A percentile compares a stretch with the other conserved stretches of the same genome.
These are phyloP conservation scores for Boletus tomentosulus DNA, from an alignment of 768 basidiomycete species.

Conservation along the genomic window DNA sequence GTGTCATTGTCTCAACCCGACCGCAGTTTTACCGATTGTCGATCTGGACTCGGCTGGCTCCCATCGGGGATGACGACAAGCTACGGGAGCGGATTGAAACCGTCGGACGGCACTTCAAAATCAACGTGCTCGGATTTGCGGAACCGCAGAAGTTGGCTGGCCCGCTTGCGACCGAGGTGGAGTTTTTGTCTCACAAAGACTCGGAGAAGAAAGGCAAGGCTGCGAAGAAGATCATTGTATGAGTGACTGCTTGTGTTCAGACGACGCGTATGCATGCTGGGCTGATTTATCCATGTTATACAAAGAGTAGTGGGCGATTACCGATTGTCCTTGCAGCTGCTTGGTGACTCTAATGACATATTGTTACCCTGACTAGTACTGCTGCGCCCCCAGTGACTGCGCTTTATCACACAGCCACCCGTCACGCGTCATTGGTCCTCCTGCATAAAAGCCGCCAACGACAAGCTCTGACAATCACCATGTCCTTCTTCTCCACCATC, in stretches of 20 bases:
- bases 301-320: slow-evolving; percentile 21
- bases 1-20: slow-evolving; percentile 92
- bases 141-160: slow-evolving; percentile 73
- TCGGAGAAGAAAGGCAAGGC: slow-evolving; percentile 90
- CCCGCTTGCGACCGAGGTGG: slow-evolving; percentile 91
- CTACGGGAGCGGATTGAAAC: slow-evolving; percentile 79
- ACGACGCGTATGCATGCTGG: slow-evolving; percentile 7
- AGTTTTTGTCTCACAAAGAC: slow-evolving; percentile 93
- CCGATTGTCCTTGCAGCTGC: slow-evolving; percentile 13
- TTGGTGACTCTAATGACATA: slow-evolving; percentile 19
- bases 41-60: slow-evolving; percentile 94
- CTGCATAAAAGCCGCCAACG: slow-evolving; percentile 20
- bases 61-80: slow-evolving; percentile 48
- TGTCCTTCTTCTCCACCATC: slow-evolving; percentile 65
- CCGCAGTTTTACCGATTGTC: slow-evolving; percentile 94
- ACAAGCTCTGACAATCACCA: slow-evolving; percentile 25
- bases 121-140: slow-evolving; percentile 74
- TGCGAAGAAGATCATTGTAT: slow-evolving; percentile 75
- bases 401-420: slow-evolving; percentile 21
- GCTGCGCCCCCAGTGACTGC: neutral
- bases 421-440: slow-evolving; percentile 2
- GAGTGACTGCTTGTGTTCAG: slow-evolving; percentile 21
- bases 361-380: slow-evolving; percentile 1
- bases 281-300: slow-evolving; percentile 33
- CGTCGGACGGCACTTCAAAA: slow-evolving; percentile 91